Evolutionary conservation across 768 basidiomycete genomes (phyloP).

Genomic region (Polyporus arcularius): DNA sequence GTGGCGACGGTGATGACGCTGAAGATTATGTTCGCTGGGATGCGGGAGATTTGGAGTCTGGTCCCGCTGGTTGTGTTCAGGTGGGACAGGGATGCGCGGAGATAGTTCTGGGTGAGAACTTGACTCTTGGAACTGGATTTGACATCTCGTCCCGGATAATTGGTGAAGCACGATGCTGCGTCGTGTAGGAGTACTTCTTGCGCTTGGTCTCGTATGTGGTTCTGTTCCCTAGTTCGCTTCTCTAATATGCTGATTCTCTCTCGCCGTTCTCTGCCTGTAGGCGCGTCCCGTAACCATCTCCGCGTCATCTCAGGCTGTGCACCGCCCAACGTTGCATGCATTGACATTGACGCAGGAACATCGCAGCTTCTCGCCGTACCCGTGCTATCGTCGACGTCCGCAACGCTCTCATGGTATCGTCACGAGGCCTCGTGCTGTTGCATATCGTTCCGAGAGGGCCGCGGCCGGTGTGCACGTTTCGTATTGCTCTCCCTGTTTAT

Average conservation of each 20-base stretch:
- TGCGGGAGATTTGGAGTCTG: constrained; percentile 16
- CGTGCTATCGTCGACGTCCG: no score
- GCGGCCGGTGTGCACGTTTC: not conserved
- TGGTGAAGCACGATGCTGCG: not conserved
- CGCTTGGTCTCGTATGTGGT: no score
- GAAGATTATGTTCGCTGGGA: constrained; percentile 4
- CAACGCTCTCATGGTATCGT: no score
- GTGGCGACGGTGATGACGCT: constrained; percentile 16
- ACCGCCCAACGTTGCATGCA: no score
- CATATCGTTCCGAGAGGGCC: not conserved
- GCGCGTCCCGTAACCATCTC: no score
- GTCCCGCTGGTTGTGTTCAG: constrained; percentile 13
- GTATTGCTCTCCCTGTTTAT: no score
- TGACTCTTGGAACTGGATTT: not conserved
- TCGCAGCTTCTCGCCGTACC: not conserved
- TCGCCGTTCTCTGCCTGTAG: no score
- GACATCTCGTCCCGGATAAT: not conserved
- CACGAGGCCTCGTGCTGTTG: no score
- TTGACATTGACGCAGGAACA: no score
- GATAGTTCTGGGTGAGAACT: not conserved
- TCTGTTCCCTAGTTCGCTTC: no score
- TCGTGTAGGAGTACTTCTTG: not conserved
- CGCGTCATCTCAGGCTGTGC: no score
- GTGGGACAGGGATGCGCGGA: constrained; percentile 7
- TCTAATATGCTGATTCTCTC: no score